Percentiles rank a stretch among this genome's conserved stretches.
These are phyloP conservation scores for Rhodosporidiobolus odoratus DNA, from an alignment of 768 basidiomycete genomes.

Conservation along the genomic window DNA sequence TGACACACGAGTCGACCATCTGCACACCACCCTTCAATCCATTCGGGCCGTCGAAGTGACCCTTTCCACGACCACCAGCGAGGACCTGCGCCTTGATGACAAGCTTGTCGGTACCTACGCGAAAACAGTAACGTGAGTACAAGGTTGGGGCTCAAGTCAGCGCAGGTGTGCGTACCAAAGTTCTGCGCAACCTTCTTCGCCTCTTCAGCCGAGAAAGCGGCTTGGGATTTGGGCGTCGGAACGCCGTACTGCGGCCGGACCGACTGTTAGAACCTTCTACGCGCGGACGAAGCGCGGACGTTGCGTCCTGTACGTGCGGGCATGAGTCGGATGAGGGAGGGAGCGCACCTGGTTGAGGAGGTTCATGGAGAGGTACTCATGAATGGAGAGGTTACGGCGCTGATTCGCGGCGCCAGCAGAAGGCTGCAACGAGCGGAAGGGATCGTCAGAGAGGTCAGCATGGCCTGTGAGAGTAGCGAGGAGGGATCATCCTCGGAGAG, in stretches of 20 bases:
- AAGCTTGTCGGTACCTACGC: constrained; percentile 64
- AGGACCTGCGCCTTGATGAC: constrained; percentile 99
- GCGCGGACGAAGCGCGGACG: neutral
- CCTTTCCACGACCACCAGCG: constrained; percentile 97
- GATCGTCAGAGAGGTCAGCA: neutral
- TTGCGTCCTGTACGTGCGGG: no score
- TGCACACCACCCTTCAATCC: constrained; percentile 98
- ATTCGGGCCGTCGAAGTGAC: constrained; percentile 71
- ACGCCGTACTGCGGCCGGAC: constrained; percentile 76
- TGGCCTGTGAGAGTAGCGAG: neutral
- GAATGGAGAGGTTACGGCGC: constrained; percentile 60
- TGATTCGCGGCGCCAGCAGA: constrained; percentile 24
- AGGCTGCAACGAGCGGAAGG: neutral
- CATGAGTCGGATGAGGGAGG: neutral
- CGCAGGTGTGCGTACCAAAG: constrained; percentile 59
- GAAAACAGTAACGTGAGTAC: neutral
- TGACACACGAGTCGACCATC: constrained; percentile 70
- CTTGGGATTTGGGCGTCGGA: constrained; percentile 82
- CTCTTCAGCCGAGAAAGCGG: constrained; percentile 82
- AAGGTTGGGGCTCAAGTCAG: neutral
- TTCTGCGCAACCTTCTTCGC: constrained; percentile 81
- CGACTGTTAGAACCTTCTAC: neutral
- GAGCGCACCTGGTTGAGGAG: constrained; percentile 77
- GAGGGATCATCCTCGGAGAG: neutral
- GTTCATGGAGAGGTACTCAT: constrained; percentile 95